Conservation (phyloP, 257 asterid genomes). For the Fraxinus americana region DNA sequence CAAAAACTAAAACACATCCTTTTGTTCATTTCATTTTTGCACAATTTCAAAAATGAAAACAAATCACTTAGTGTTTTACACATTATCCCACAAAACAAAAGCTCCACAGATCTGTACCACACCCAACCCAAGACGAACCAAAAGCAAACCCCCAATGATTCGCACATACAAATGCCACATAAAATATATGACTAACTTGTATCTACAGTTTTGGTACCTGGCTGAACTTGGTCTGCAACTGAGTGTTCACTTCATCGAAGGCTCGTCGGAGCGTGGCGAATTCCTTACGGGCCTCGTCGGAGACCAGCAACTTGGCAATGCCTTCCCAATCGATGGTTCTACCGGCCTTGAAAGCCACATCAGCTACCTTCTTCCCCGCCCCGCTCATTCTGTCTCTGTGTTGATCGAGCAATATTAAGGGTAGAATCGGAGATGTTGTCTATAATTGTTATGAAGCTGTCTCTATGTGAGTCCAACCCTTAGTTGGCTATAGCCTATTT, state of each 20-base stretch:
- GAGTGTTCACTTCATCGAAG: constrained; percentile 82
- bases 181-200: not conserved
- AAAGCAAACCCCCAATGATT: not conserved
- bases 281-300: constrained; percentile 93
- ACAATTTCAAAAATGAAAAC: not conserved
- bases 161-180: not conserved
- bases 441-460: not conserved
- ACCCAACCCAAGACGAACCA: not conserved
- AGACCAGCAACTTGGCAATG: constrained; percentile 81
- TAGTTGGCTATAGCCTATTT: no score
- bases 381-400: constrained; percentile 65
- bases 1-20: not conserved
- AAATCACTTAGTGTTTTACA: not conserved
- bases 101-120: constrained; percentile 25
- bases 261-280: constrained; percentile 85
- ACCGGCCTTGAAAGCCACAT: constrained; percentile 87
- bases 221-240: constrained; percentile 91
- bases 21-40: not conserved
- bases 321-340: constrained; percentile 88
- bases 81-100: not conserved
- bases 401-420: not conserved
- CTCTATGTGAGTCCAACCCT: no score
- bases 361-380: constrained; percentile 77
- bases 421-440: not conserved
- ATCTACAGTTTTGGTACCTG: constrained; percentile 46